Evolutionary conservation across 495 filamentous ascomycete species (phyloP), one percentile per base, ranked within the genome.

Genomic region (Lasiosphaeria hispida): DNA sequence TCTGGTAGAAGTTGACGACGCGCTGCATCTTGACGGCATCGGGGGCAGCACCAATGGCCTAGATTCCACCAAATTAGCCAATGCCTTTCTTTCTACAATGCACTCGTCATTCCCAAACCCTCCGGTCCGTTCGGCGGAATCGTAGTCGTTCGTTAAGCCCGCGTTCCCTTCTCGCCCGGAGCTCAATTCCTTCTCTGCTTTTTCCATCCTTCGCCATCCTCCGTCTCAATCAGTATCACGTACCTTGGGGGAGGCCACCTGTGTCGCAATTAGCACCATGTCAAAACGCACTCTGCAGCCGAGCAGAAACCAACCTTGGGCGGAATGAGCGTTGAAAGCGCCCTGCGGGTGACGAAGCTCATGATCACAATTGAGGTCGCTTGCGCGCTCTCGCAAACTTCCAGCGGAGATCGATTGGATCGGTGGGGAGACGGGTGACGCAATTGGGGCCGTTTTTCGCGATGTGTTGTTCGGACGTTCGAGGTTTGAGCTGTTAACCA

Each of bases 1-100:
- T 93, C 77, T 92, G 90, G 81, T 99, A 99, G 85, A 99, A 97
- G 82, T 81, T 88, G 75, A 96, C 93, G 58, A 97, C 89, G 64
- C 92, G 87, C 74, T 93, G 86, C 93, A 98, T 96, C 68, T 91
- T 88, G 63, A 88, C 83, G 68, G 94, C 94, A 89, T 97, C 91
- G 69, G 91, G 88, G 58, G 91, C 90, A 71, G 88, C 89, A 63
- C 92, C 91, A 68, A 96, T 91, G 52, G 87, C 90, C 90, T 96
- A 76, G 60, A 52, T 47, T 51, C 42, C 34, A 41, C 50, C 23
- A 53, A 58, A 63, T 77, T 63, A 79, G 77, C 67, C 65, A 53
- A 37, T 30, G 10, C 60, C 45, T 55, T 44, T 17, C 15, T 37
- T 17, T 19, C 15, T 30, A n/a, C n/a, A 5, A 30, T 30, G 23